phyloP scores from a whole-genome alignment of 139 green algal genomes.

The Auxenochlorella pyrenoidosa region DNA sequence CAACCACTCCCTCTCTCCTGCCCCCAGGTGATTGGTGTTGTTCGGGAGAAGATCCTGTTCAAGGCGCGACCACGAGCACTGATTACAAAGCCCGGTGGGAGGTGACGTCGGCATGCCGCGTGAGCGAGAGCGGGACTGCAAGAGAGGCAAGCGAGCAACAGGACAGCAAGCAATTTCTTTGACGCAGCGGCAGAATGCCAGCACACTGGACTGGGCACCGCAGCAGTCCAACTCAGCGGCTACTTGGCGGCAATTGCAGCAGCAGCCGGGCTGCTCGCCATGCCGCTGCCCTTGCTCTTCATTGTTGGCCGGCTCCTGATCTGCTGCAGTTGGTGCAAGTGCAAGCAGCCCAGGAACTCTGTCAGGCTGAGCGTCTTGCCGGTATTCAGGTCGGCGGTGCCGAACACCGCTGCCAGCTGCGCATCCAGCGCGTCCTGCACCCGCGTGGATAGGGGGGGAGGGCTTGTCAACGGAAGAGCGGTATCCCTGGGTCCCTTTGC shows the following conservation, averaged over 20 bases:
- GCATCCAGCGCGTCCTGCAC: conserved; percentile 72
- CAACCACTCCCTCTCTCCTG: not conserved
- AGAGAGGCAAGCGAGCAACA: not conserved
- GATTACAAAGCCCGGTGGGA: conserved; percentile 62
- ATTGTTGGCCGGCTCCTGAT: conserved; percentile 55
- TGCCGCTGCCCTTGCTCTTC: conserved; percentile 10
- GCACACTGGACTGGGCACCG: no score
- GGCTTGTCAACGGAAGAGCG: no score
- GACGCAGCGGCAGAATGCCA: no score
- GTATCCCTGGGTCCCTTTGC: no score
- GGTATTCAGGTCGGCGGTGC: conserved; percentile 89
- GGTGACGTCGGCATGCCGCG: not conserved
- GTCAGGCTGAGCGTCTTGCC: conserved; percentile 88
- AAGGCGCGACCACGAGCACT: conserved; percentile 80
- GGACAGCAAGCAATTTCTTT: not conserved
- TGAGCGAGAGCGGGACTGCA: not conserved
- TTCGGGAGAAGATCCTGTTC: conserved; percentile 85
- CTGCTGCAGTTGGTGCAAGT: conserved; percentile 77
- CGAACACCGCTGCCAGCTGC: conserved; percentile 93
- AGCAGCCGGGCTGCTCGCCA: not conserved
- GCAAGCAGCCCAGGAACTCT: conserved; percentile 88
- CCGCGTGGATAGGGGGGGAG: not conserved
- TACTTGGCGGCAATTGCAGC: conserved; percentile 19
- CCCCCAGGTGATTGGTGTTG: conserved; percentile 71
- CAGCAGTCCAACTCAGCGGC: no score